These are phyloP conservation scores for Trichoderma guizhouense DNA, from an alignment of 2,329 filamentous ascomycete species.

Conservation along the genomic window DNA sequence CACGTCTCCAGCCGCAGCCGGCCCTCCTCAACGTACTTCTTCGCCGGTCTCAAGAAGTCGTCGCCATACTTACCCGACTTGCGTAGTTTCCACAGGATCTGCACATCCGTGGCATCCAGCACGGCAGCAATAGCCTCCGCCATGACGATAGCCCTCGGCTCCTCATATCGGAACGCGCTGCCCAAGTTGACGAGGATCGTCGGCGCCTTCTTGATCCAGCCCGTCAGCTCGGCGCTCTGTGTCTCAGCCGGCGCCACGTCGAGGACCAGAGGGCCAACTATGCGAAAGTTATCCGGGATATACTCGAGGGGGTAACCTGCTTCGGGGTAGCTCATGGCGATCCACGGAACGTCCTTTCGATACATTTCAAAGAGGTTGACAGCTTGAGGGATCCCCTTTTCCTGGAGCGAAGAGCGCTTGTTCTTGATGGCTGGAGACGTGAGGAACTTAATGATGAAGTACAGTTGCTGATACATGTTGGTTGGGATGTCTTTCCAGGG, in stretches of 20 bases:
- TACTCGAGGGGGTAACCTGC: constrained; percentile 27
- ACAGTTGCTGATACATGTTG: constrained; percentile 34
- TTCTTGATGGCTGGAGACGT: constrained; percentile 14
- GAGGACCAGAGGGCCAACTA: constrained; percentile 45
- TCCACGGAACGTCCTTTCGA: constrained; percentile 26
- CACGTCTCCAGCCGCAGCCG: constrained; percentile 28
- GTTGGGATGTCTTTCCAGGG: constrained; percentile 40
- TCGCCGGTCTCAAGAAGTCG: constrained; percentile 15
- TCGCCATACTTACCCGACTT: constrained; percentile 20
- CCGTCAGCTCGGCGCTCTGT: constrained; percentile 40
- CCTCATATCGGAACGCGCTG: constrained; percentile 32
- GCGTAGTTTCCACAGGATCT: constrained; percentile 35
- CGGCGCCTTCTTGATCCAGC: constrained; percentile 40
- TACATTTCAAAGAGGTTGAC: constrained; percentile 22
- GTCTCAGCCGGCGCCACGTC: constrained; percentile 34
- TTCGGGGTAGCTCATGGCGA: constrained; percentile 27
- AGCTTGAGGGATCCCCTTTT: constrained; percentile 25
- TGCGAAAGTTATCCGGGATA: constrained; percentile 29
- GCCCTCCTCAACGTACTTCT: constrained; percentile 22
- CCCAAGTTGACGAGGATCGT: constrained; percentile 50
- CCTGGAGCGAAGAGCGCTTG: constrained; percentile 34
- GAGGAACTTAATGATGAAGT: constrained; percentile 23
- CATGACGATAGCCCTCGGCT: constrained; percentile 28
- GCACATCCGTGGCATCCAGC: constrained; percentile 25
- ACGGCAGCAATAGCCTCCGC: constrained; percentile 23